Conservation (phyloP, 2,329 filamentous ascomycete species). For the Ramularia endophylla region DNA sequence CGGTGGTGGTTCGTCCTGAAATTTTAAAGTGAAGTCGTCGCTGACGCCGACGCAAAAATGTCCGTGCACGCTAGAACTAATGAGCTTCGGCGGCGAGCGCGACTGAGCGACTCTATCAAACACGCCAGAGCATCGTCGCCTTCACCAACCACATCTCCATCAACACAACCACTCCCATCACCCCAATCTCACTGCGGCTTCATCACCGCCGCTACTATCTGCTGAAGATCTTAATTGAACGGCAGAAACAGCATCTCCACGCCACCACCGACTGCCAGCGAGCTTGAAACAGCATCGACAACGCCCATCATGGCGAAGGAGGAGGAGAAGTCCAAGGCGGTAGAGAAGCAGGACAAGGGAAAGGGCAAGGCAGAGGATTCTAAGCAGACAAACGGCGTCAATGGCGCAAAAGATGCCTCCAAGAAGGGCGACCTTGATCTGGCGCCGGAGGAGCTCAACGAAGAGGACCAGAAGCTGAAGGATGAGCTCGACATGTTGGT, state of each 20-base stretch:
- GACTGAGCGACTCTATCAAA: too few species aligned
- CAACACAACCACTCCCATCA: constrained; percentile 2
- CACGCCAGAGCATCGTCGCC: constrained; percentile 6
- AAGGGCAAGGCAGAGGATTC: constrained; percentile 82
- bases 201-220: not conserved
- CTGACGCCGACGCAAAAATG: not conserved
- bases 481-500: constrained; percentile 97
- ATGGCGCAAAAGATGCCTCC: constrained; percentile 61
- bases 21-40: constrained; percentile 7
- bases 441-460: constrained; percentile 79
- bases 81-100: too few species aligned
- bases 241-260: not conserved
- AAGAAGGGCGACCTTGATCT: constrained; percentile 68
- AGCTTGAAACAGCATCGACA: too few species aligned
- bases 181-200: not conserved
- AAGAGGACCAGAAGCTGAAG: constrained; percentile 98
- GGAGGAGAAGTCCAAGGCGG: constrained; percentile 72
- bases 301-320: constrained; percentile 77
- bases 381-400: constrained; percentile 51
- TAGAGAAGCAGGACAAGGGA: constrained; percentile 67
- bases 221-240: not conserved
- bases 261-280: too few species aligned
- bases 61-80: too few species aligned
- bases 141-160: constrained; percentile 1
- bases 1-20: constrained; percentile 1